Evolutionary conservation across 768 basidiomycete species (phyloP).

Genomic region (Amanita pallidorosea): DNA sequence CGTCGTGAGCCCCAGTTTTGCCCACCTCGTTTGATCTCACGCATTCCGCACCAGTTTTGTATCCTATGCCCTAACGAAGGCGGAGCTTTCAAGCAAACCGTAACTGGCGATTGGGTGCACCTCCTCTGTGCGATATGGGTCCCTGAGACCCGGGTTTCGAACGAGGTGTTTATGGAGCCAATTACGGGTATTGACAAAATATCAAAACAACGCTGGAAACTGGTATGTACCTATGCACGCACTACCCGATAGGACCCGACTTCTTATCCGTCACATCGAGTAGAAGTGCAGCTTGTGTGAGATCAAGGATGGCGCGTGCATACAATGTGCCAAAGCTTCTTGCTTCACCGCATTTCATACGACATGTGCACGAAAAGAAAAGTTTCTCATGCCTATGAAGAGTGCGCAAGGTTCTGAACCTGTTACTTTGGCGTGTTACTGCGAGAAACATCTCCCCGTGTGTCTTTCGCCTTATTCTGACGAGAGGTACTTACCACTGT

Average conservation of each 20-base stretch:
- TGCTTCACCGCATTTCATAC: conserved; percentile 94
- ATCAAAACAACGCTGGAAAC: conserved; percentile 86
- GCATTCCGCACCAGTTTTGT: conserved; percentile 52
- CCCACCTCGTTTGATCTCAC: background rate
- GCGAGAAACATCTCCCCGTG: conserved; percentile 88
- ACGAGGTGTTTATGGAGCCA: conserved; percentile 98
- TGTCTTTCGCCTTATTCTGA: conserved; percentile 14
- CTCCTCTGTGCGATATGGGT: conserved; percentile 96
- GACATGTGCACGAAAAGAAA: conserved; percentile 86
- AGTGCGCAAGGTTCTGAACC: conserved; percentile 65
- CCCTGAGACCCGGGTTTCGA: conserved; percentile 86
- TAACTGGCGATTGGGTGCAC: conserved; percentile 89
- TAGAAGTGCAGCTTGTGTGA: conserved; percentile 42
- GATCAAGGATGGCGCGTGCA: conserved; percentile 68
- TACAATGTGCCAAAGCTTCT: conserved; percentile 85
- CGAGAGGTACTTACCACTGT: background rate
- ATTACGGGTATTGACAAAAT: conserved; percentile 84
- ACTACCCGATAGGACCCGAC: background rate
- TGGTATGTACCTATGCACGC: conserved; percentile 41
- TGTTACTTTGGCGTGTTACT: conserved; percentile 66
- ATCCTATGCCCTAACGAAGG: conserved; percentile 95
- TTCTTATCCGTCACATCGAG: background rate
- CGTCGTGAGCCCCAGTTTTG: conserved; percentile 48
- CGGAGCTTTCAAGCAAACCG: conserved; percentile 97
- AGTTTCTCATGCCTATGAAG: conserved; percentile 82